Evolutionary conservation across 176 grass and related monocot species (phyloP).

Genomic region (Tuctoria greenei): DNA sequence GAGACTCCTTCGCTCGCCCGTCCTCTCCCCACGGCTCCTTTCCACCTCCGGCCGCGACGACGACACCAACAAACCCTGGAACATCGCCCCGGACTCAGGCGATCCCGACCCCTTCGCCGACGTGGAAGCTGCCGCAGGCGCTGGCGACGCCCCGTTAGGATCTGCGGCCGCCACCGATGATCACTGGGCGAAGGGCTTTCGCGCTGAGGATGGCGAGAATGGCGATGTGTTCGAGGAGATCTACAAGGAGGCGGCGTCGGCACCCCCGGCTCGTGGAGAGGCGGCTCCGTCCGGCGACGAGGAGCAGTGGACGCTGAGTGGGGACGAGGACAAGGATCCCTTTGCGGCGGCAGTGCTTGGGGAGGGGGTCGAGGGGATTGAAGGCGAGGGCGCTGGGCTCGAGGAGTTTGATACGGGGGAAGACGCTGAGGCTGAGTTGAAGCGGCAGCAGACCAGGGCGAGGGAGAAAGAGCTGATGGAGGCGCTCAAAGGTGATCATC

Average conservation of each 20-base stretch:
- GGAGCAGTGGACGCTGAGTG: constrained; percentile 38
- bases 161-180: constrained; percentile 32
- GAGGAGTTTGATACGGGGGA: constrained; percentile 29
- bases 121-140: constrained; percentile 3
- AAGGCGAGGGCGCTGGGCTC: constrained; percentile 15
- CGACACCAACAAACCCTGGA: constrained; percentile 53
- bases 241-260: constrained; percentile 38
- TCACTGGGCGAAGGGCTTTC: constrained; percentile 39
- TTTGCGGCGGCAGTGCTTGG: constrained; percentile 52
- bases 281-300: constrained; percentile 5
- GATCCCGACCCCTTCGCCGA: constrained; percentile 53
- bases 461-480: constrained; percentile 75
- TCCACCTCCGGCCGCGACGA: constrained; percentile 52
- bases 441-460: constrained; percentile 41
- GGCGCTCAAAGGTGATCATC: constrained; percentile 64
- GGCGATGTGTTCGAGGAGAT: constrained; percentile 46
- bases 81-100: constrained; percentile 26
- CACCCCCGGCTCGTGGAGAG: not conserved
- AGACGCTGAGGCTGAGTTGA: constrained; percentile 41
- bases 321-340: constrained; percentile 54
- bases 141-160: constrained; percentile 30
- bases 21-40: constrained; percentile 42
- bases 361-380: constrained; percentile 42
- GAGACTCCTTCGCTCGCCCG: not conserved
- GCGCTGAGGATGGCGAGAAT: constrained; percentile 40